Percentiles rank a stretch among this genome's conserved stretches.
Evolutionary conservation across 805 yeast genomes (phyloP).

Genomic region (Candida xiaguanensis): DNA sequence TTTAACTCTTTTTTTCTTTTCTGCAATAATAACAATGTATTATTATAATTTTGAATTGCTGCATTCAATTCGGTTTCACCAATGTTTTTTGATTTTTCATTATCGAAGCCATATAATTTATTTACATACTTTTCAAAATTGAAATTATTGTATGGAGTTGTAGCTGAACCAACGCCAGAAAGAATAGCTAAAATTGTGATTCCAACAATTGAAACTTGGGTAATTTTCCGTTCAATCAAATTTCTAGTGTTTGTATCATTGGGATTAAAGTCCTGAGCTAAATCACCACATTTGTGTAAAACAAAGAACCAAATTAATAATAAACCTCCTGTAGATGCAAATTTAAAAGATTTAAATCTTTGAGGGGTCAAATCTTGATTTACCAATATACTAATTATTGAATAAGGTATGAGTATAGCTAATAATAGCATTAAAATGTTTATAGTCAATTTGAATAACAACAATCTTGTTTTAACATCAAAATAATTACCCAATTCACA

Average conservation of each 20-base stretch:
- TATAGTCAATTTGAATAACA: conserved; percentile 38
- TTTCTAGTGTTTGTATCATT: conserved; percentile 9
- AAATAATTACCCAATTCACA: conserved; percentile 29
- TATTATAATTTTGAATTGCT: conserved; percentile 37
- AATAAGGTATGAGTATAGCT: conserved; percentile 42
- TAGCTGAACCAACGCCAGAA: conserved; percentile 50
- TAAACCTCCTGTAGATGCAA: conserved; percentile 12
- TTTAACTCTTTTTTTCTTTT: conserved; percentile 32
- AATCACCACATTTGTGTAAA: conserved; percentile 31
- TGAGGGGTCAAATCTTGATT: conserved; percentile 24
- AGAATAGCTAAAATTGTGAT: conserved; percentile 47
- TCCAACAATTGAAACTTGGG: conserved; percentile 46
- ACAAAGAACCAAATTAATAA: conserved; percentile 30
- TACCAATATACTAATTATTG: conserved; percentile 28
- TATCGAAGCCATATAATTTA: background rate
- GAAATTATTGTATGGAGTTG: conserved; percentile 37
- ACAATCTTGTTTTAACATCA: conserved; percentile 20
- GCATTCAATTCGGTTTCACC: conserved; percentile 30
- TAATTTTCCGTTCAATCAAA: conserved; percentile 37
- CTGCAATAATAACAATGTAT: conserved; percentile 32
- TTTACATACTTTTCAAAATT: conserved; percentile 8
- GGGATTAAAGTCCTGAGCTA: conserved; percentile 23
- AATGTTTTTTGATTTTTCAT: conserved; percentile 10
- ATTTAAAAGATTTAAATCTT: conserved; percentile 5
- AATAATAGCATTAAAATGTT: conserved; percentile 35